Base-by-base conservation (phyloP, 2,329 filamentous ascomycete species). In the Escovopsis sp. region DNA sequence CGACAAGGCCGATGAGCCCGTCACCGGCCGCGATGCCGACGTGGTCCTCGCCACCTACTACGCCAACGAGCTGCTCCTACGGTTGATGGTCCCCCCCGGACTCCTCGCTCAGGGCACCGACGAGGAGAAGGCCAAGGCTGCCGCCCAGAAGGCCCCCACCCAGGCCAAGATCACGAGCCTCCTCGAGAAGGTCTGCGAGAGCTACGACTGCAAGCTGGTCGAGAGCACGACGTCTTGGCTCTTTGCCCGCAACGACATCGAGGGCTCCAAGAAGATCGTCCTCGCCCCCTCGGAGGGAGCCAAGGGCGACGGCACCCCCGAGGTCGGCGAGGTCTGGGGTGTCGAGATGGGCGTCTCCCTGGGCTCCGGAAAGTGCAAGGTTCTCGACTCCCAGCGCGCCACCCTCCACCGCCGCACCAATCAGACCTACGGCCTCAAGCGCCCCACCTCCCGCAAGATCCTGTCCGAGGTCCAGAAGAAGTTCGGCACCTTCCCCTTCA, bases 141-240 rank as follows among this genome's bases (percentile, higher is more conserved):
- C 84, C 12, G 70, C 83, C 6, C 75, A 78, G 63, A 95, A 94
- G 70, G 68, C 87, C 42, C 83, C 82, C 44, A 84, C 83, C 41
- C 89, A 96, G 67, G 68, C 75, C 57, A 82, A 87, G 67, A 96
- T 98, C 57, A 91, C 83, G 49, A 72, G 75, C 54, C 69, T 96
- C 49, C 70, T 98, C 40, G 87, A 95, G 67, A 95, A 91, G 74
- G 77, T 96, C 38, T 84, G 80, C 59, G 87, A 93, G 69, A 73
- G 77, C 54, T 98, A 93, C 65, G 88, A 85, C 48, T 88, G 84
- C 73, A 93, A 81, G 62, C 69, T 96, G 26, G 86, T 98, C 44
- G 91, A 98, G 75, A 94, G 88, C 73, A 98, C 91, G 49, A 98
- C 91, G 36, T 94, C 85, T 58, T 98, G 91, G 88, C 68, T 86